A percentile compares a stretch with the other conserved stretches of the same genome.
These are phyloP conservation scores for Botryotinia globosa DNA, from an alignment of 2,329 filamentous ascomycete species.

Conservation along the genomic window DNA sequence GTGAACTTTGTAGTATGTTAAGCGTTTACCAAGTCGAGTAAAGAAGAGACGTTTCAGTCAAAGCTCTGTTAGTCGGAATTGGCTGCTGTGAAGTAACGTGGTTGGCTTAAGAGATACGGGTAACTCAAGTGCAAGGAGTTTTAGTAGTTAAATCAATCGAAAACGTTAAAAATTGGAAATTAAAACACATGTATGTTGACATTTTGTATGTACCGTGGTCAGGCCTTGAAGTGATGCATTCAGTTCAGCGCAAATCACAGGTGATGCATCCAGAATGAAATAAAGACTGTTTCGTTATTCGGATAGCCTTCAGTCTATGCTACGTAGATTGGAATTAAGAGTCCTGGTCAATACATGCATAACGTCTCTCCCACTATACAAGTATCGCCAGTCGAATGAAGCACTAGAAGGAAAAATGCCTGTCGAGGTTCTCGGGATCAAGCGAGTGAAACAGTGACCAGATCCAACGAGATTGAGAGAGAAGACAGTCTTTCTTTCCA, in stretches of 20 bases:
- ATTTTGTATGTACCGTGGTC: not conserved
- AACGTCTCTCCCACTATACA: slow-evolving; percentile 52
- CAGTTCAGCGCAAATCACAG: not conserved
- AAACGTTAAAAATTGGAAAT: not conserved
- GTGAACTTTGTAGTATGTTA: slow-evolving; percentile 1
- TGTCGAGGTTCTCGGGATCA: slow-evolving; percentile 39
- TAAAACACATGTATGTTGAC: not conserved
- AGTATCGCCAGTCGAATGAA: slow-evolving; percentile 33
- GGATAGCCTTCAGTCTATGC: slow-evolving; percentile 1
- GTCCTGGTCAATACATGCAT: slow-evolving; percentile 31
- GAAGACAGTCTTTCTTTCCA: slow-evolving; percentile 57
- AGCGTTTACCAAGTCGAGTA: not conserved
- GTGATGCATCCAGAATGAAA: not conserved
- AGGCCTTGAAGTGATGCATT: not conserved
- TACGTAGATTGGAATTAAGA: slow-evolving; percentile 22
- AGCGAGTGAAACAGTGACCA: slow-evolving; percentile 28
- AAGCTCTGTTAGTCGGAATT: not conserved
- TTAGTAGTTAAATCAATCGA: slow-evolving; percentile 10
- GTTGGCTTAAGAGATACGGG: not conserved
- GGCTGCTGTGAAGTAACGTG: not conserved
- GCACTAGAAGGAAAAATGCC: slow-evolving; percentile 34
- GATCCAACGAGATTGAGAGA: slow-evolving; percentile 52
- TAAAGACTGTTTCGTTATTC: not conserved
- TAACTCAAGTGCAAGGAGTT: slow-evolving; percentile 1
- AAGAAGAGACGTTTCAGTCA: not conserved